These are phyloP conservation scores for Xylaria polymorpha DNA, from an alignment of 2,329 filamentous ascomycete genomes.

Conservation along the genomic window DNA sequence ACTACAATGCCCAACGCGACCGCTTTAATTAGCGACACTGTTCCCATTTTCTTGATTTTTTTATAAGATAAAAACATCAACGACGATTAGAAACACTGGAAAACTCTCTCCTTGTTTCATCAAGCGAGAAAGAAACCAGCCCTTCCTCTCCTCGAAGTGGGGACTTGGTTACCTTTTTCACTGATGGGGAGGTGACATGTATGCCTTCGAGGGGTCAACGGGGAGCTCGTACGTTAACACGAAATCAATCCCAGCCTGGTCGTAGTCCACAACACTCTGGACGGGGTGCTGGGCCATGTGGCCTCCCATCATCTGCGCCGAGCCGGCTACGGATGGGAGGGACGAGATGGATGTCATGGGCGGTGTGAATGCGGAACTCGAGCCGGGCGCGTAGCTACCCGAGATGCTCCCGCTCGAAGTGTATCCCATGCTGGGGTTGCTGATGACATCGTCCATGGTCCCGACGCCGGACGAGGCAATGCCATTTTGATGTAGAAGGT, in stretches of 20 bases:
- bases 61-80: constrained; percentile 10
- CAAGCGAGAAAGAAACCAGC: constrained; percentile 42
- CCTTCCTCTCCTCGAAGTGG: constrained; percentile 40
- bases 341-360: constrained; percentile 59
- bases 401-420: constrained; percentile 68
- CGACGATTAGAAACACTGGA: constrained; percentile 31
- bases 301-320: constrained; percentile 49
- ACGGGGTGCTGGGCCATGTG: constrained; percentile 49
- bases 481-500: constrained; percentile 65
- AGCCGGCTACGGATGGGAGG: constrained; percentile 55
- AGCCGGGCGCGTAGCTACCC: constrained; percentile 68
- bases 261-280: constrained; percentile 71
- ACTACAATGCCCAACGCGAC: constrained; percentile 63
- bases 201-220: constrained; percentile 68
- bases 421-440: constrained; percentile 61
- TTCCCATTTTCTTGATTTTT: constrained; percentile 35
- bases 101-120: constrained; percentile 41
- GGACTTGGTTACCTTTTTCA: constrained; percentile 52
- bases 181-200: constrained; percentile 72
- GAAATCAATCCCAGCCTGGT: constrained; percentile 89
- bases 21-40: constrained; percentile 58
- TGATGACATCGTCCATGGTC: constrained; percentile 57
- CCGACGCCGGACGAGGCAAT: constrained; percentile 53
- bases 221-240: constrained; percentile 83
- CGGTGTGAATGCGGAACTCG: constrained; percentile 61